Evolutionary conservation across 164 flowering plant genomes (phyloP).

Genomic region (Magnolia officinalis): DNA sequence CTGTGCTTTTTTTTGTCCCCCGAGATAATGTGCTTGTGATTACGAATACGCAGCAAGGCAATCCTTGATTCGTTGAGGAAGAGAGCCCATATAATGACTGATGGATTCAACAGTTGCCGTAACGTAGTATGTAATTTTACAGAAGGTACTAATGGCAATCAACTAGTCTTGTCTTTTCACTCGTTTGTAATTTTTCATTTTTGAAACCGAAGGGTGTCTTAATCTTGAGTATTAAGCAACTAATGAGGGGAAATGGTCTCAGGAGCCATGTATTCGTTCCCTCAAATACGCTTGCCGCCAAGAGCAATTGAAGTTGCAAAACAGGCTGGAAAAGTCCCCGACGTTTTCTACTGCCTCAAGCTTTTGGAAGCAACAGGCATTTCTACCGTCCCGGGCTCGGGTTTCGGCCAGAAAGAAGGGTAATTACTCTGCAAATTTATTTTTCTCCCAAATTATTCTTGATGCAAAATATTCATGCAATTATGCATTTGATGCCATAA

Average conservation of each 20-base stretch:
- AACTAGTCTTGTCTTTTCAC: not conserved
- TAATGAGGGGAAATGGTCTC: constrained; percentile 19
- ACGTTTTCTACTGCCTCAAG: constrained; percentile 94
- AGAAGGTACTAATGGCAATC: constrained; percentile 51
- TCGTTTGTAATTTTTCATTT: constrained; percentile 3
- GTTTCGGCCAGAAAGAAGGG: constrained; percentile 99
- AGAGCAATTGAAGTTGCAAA: constrained; percentile 86
- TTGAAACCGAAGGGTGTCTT: not conserved
- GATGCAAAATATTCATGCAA: not conserved
- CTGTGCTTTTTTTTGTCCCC: no score
- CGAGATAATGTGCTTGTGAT: not conserved
- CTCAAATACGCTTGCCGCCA: constrained; percentile 90
- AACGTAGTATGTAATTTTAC: constrained; percentile 96
- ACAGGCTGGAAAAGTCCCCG: constrained; percentile 79
- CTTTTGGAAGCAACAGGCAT: constrained; percentile 98
- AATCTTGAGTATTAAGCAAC: not conserved
- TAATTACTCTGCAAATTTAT: constrained; percentile 19
- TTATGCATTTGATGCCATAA: no score
- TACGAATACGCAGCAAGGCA: constrained; percentile 62
- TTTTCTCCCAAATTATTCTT: not conserved
- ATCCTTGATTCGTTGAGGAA: constrained; percentile 82
- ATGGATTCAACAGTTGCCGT: constrained; percentile 97
- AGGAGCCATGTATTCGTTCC: constrained; percentile 99
- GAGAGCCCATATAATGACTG: constrained; percentile 92
- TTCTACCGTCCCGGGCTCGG: constrained; percentile 98